Base-by-base conservation (phyloP, 768 basidiomycete genomes). In the Boletus rufocinnamomeus region DNA sequence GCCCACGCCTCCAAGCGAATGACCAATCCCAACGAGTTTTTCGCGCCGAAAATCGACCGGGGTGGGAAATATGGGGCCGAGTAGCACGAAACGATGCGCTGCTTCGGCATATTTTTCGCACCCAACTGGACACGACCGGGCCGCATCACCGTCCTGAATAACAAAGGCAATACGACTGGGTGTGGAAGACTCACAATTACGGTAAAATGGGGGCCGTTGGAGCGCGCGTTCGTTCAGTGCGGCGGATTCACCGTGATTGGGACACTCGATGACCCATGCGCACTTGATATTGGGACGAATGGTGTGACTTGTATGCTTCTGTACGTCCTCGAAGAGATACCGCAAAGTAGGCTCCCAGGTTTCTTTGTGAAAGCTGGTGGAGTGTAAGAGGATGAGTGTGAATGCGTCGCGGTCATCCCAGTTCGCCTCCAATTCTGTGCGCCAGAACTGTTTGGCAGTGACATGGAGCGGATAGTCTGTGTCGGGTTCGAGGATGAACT, bases 281-380 rank as follows among this genome's bases (percentile, higher is more conserved):
- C 59, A 73, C 57, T 69, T 72, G 56, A 72, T 55, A 28, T 64
- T 70, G 8, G 56, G 48, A 14, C n/a, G 6, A n/a, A 17, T n/a
- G 2, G 27, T 8, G 34, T 14, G 5, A 25, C 11, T 14, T 19
- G 10, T 44, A 28, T 40, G n/a, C n/a, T 30, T 25, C 6, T 56
- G 52, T n/a, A 63, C 2, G 40, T 75, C 67, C 0, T 69, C 46
- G 50, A 87, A 83, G 25, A 89, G 61, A 16, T 73, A 74, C 25
- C 77, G 75, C 16, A 89, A 62, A 4, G 81, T 79, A 2, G 87
- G 85, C 61, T 87, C 84, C 86, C 85, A 89, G 3, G 82, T 84
- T 72, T 89, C 87, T 68, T 88, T 88, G 74, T 87, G 87, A 64
- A 86, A 89, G 68, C 86, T 86, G 2, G 87, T 88, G 5, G 85